Percentiles rank a stretch among this genome's conserved stretches.
Evolutionary conservation across 768 basidiomycete species (phyloP).

Genomic region (Lentinula sp.): DNA sequence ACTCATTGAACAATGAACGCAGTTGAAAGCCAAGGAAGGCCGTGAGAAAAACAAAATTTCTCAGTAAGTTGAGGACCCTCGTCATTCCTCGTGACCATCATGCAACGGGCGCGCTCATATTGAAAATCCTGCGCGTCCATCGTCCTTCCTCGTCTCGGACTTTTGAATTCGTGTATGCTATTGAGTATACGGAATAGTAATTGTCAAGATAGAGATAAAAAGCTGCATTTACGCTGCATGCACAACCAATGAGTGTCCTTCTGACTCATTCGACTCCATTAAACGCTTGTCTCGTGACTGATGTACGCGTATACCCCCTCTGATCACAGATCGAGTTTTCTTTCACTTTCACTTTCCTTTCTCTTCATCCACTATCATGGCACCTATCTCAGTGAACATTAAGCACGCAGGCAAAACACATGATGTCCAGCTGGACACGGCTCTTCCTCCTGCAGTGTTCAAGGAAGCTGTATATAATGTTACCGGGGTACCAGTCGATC

Average conservation of each 20-base stretch:
- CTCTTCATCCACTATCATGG: constrained; percentile 33
- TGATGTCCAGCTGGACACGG: constrained; percentile 65
- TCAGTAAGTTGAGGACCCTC: background rate
- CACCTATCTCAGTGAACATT: constrained; percentile 69
- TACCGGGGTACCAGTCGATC: constrained; percentile 83
- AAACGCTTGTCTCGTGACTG: background rate
- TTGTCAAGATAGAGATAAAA: too few species aligned
- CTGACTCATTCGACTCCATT: too few species aligned
- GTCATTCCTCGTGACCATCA: background rate
- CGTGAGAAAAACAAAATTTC: background rate
- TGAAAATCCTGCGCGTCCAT: too few species aligned
- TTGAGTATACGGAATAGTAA: too few species aligned
- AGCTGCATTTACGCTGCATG: too few species aligned
- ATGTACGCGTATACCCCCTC: background rate
- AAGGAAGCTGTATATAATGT: constrained; percentile 76
- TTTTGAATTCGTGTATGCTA: too few species aligned
- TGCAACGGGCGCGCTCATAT: background rate
- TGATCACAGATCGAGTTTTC: background rate
- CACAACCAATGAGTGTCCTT: too few species aligned
- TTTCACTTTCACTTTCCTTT: background rate
- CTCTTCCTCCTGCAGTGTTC: constrained; percentile 64
- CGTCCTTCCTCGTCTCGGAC: too few species aligned
- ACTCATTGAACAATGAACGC: background rate
- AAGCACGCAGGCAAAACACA: constrained; percentile 86
- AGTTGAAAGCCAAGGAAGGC: background rate